Percentiles rank a stretch among this genome's conserved stretches.
phyloP scores from a whole-genome alignment of 805 yeast species.

The Myxozyma mucilagina region DNA sequence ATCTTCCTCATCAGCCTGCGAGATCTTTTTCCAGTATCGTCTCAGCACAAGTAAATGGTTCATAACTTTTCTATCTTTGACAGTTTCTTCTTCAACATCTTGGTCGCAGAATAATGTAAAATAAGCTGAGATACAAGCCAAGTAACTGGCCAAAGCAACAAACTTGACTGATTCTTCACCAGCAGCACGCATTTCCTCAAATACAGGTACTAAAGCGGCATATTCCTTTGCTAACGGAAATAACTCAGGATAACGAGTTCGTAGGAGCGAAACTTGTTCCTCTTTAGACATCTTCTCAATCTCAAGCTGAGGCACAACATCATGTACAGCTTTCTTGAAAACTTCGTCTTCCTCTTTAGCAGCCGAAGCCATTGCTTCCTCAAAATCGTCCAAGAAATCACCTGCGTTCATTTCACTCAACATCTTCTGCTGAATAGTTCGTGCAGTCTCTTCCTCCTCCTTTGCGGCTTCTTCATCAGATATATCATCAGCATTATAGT shows the following conservation, averaged over 20 bases:
- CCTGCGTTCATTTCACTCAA: constrained; percentile 72
- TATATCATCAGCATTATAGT: constrained; percentile 39
- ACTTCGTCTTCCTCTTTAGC: constrained; percentile 44
- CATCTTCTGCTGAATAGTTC: constrained; percentile 79
- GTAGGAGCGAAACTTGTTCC: constrained; percentile 56
- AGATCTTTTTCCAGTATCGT: constrained; percentile 67
- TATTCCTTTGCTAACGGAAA: constrained; percentile 71
- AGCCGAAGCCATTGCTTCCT: constrained; percentile 73
- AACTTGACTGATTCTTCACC: constrained; percentile 48
- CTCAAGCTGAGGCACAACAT: constrained; percentile 45
- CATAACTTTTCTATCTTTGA: constrained; percentile 88
- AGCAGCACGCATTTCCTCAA: constrained; percentile 37
- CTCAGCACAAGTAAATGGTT: constrained; percentile 76
- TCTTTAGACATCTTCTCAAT: constrained; percentile 52
- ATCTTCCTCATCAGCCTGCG: constrained; percentile 30
- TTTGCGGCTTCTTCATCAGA: constrained; percentile 77
- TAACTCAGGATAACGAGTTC: constrained; percentile 77
- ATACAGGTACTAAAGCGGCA: constrained; percentile 45
- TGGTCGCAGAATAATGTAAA: constrained; percentile 70
- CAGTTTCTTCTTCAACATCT: constrained; percentile 54
- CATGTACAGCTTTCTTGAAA: constrained; percentile 29
- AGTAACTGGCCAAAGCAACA: constrained; percentile 73
- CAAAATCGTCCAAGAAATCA: constrained; percentile 71
- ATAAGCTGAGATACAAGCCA: constrained; percentile 76
- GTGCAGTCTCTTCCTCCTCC: constrained; percentile 82